A percentile compares a stretch with the other conserved stretches of the same genome.
Evolutionary conservation across 192 early-diverging fungal genomes (phyloP).

Genomic region (Phycomyces nitens): DNA sequence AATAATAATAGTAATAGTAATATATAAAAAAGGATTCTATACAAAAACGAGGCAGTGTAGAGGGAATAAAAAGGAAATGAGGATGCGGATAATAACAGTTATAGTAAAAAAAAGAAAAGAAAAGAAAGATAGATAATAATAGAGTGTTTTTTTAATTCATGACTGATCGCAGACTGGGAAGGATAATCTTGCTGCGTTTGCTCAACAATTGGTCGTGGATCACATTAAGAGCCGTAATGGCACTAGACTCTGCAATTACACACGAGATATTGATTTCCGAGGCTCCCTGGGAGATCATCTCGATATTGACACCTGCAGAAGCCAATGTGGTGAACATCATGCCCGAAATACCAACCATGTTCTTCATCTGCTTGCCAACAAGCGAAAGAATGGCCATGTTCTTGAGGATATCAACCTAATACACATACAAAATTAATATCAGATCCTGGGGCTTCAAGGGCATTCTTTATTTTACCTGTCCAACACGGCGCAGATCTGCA

Average conservation of each 20-base stretch:
- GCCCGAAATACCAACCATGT: constrained; percentile 93
- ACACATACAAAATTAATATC: not conserved
- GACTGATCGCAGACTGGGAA: constrained; percentile 16
- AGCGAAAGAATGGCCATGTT: constrained; percentile 95
- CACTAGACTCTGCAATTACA: constrained; percentile 77
- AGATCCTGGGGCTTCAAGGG: too few species aligned
- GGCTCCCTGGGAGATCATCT: constrained; percentile 99
- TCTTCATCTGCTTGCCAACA: constrained; percentile 94
- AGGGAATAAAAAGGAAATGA: too few species aligned
- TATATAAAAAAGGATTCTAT: too few species aligned
- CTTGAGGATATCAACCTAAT: constrained; percentile 71
- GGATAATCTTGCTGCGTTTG: constrained; percentile 11
- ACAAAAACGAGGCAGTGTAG: too few species aligned
- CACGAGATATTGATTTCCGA: constrained; percentile 99
- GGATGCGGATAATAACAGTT: too few species aligned
- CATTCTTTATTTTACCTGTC: constrained; percentile 53
- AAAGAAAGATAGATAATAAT: not conserved
- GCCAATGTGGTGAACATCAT: constrained; percentile 92
- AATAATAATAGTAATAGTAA: too few species aligned
- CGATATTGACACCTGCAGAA: constrained; percentile 88
- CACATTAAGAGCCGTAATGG: constrained; percentile 75
- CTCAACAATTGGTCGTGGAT: constrained; percentile 79
- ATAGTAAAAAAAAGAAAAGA: not conserved
- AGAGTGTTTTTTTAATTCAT: not conserved
- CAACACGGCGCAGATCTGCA: constrained; percentile 71